Conservation (phyloP, 768 basidiomycete genomes). For the Kwoniella mangroviensis region DNA sequence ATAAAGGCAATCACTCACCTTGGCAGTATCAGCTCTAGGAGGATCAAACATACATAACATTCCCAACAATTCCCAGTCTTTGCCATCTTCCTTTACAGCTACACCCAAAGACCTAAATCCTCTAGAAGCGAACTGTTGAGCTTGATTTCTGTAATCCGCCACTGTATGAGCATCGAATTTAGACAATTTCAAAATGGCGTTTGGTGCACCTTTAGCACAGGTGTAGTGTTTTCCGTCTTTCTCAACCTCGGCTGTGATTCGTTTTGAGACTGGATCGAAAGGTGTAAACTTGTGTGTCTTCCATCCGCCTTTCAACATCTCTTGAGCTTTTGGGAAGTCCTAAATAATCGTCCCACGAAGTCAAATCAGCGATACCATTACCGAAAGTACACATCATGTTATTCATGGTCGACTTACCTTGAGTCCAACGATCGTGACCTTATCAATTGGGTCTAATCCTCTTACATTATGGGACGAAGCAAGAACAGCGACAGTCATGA, state of each 20-base stretch:
- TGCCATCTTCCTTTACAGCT: conserved; percentile 61
- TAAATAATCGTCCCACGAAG: conserved; percentile 11
- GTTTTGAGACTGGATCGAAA: conserved; percentile 64
- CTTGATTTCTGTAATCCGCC: conserved; percentile 56
- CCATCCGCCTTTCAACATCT: conserved; percentile 61
- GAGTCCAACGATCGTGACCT: conserved; percentile 61
- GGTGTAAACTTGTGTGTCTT: conserved; percentile 62
- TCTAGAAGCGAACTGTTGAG: conserved; percentile 60
- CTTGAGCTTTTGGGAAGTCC: conserved; percentile 62
- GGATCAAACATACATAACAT: conserved; percentile 62
- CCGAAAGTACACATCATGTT: not conserved
- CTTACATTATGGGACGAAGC: conserved; percentile 63
- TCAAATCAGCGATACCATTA: not conserved
- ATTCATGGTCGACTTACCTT: conserved; percentile 42
- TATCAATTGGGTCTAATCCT: conserved; percentile 63
- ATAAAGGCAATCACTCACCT: conserved; percentile 38
- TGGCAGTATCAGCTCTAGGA: conserved; percentile 61
- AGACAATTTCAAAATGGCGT: conserved; percentile 61
- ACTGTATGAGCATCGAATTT: conserved; percentile 57
- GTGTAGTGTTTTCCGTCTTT: conserved; percentile 61
- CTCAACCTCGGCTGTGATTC: conserved; percentile 63
- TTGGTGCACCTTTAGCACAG: conserved; percentile 63
- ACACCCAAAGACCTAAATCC: conserved; percentile 63
- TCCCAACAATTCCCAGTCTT: conserved; percentile 62
- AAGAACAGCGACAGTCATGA: conserved; percentile 61